Evolutionary conservation across 805 yeast species (phyloP), one percentile per base, ranked within the genome.

Genomic region (Saccharomyces eubayanus): DNA sequence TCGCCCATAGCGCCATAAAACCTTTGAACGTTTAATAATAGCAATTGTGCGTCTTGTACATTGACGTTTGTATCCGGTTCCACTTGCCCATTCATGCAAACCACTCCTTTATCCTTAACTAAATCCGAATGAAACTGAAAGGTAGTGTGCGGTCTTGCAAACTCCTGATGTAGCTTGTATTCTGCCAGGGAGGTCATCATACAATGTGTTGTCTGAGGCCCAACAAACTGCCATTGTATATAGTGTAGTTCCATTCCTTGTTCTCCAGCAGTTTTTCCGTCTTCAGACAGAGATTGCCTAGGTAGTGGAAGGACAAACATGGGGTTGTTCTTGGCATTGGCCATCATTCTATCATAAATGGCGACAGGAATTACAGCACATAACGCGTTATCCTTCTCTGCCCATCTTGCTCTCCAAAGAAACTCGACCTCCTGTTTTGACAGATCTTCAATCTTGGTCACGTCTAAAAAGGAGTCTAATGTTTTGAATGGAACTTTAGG

Each of bases 111-210:
- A 14, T 77, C 76, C 0, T 75, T 70, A 5, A 72, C 73, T 50
- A 92, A 72, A 53, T 94, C 97, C 47, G 84, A 81, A 72, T 92
- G 97, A 75, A 92, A 87, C 70, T 83, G 81, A 57, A 94, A 74
- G 0, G 96, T 88, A 0, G 97, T 89, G 69, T 94, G 98, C 0
- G 99, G 98, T 66, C 89, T 85, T 9, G 99, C 96, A 70, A 77
- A 94, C 66, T 92, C 97, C 53, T 81, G 82, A 65, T 92, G 97
- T 29, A 90, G 77, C 69, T 92, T 90, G 71, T 82, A 94, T 71
- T 94, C 98, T 1, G 94, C 91, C 58, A 94, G 77, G 0, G 97
- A 83, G 1, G 99, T 94, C 62, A 94, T 76, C 79, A 94, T 78
- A 66, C 96, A 89, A 72, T 94, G 97, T 1, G 88, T 76, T 2